Percentiles rank a stretch among this genome's conserved stretches.
Conservation (phyloP, 2,329 filamentous ascomycete genomes). For the Bipolaris zeicola region DNA sequence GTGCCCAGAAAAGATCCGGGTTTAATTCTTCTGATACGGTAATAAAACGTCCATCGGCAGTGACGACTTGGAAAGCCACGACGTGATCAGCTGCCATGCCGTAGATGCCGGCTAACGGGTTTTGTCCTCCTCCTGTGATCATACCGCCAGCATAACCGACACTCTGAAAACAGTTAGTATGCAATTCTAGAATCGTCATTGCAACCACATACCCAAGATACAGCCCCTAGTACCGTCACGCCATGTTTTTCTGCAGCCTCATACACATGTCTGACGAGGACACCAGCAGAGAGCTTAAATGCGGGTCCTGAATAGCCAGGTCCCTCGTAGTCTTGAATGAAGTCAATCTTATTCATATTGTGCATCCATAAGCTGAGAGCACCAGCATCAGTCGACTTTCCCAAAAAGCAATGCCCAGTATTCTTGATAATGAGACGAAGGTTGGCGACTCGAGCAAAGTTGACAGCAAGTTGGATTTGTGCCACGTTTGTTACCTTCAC, state of each 20-base stretch:
- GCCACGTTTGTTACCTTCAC: constrained; percentile 31
- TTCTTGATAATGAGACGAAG: constrained; percentile 40
- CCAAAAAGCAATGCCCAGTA: constrained; percentile 40
- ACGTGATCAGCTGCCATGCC: constrained; percentile 36
- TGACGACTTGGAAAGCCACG: constrained; percentile 27
- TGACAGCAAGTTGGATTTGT: constrained; percentile 36
- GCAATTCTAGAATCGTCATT: neutral
- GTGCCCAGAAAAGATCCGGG: constrained; percentile 32
- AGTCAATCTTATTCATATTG: constrained; percentile 35
- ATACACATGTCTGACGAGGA: constrained; percentile 37
- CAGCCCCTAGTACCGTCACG: constrained; percentile 30
- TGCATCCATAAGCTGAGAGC: constrained; percentile 41
- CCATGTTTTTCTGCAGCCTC: constrained; percentile 30
- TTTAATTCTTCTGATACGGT: constrained; percentile 12
- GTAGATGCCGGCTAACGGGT: constrained; percentile 55
- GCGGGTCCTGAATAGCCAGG: constrained; percentile 36
- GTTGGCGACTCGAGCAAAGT: constrained; percentile 35
- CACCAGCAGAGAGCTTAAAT: constrained; percentile 37
- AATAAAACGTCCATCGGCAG: constrained; percentile 20
- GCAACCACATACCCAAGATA: constrained; percentile 20
- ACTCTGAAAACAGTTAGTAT: constrained; percentile 29
- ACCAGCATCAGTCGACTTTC: constrained; percentile 32
- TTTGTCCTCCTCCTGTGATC: constrained; percentile 58
- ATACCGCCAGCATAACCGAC: constrained; percentile 54
- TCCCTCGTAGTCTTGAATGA: constrained; percentile 29